Base-by-base conservation (phyloP, 805 yeast genomes). In the Torulaspora microellipsoides region DNA sequence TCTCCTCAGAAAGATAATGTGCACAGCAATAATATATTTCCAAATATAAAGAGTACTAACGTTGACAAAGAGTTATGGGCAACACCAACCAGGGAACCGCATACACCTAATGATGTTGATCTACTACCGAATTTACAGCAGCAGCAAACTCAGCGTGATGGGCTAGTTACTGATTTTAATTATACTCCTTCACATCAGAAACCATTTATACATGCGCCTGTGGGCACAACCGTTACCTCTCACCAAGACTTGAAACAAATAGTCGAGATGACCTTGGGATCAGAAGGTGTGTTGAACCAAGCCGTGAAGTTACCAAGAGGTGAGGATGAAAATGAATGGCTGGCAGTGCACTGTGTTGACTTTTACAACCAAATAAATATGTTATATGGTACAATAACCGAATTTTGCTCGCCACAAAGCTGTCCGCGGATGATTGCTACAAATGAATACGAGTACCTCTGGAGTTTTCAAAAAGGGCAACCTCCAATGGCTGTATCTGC, bases 381-480 rank as follows among this genome's bases (percentile, higher is more conserved):
- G 99, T 71, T 91, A 7, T 91, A 93, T 56, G 96, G 97, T 8
- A 81, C 97, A 3, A 85, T 93, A 51, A 91, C 98, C 1, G 96
- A 89, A 67, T 90, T 93, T 59, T 93, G 99, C 64, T 88, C 97
- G 0, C 97, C 98, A 2, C 65, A 70, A n/a, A 77, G 95, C 2
- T 93, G 99, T 63, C 98, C 99, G 2, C 71, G 93, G 46, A 93
- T 93, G 99, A 90, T 86, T 45, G 99, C 99, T 15, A 91, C 98
- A 0, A 93, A 84, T 48, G 97, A 90, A 68, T 91, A 89, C 61
- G 99, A 93, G 65, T 93, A 93, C 60, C 73, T 93, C 47, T 93
- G 99, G 99, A 96, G 91, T 62, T 95, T 90, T 56, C 73, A 85
- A 8, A 71, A 70, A 51, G 69, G 78, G 33, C 66, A 70, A 45